Evolutionary conservation across 225 moss, liverwort and hornwort genomes (phyloP), one percentile per base, ranked within the genome.

Genomic region (Ulota crispa): DNA sequence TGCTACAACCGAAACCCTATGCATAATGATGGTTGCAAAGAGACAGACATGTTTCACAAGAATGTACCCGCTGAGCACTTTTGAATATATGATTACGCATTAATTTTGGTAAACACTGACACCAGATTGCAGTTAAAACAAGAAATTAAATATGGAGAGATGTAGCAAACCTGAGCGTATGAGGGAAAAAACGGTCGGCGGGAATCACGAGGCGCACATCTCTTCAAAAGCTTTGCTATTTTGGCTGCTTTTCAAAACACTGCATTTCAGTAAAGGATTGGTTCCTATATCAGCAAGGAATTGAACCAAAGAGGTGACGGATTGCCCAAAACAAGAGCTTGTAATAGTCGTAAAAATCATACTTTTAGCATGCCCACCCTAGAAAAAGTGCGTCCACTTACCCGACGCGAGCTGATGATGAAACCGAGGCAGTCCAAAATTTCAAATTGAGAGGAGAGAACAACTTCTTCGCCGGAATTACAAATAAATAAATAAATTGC

Each of bases 201-300:
- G 83, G 83, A 73, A 83, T 95, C 81, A 97, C 92, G 62, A 94
- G 86, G 78, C 84, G 84, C 21, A 87, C 91, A 85, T 95, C 88
- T 39, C 85, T 92, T 89, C 81, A 64, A 53, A 13, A 83, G 85
- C 78, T 92, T 89, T 50, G 50, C 50, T 50, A 18, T 50, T 50
- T 50, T 5, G 6, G 50, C 5, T 50, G 5, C 15, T 50, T 50
- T 5, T 18, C 18, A 50, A 50, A 45, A 50, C 5, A 50, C 50
- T 50, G 50, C 50, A 50, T 50, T 50, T 50, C 50, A 50, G 50
- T 50, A 50, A 39, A 18, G 50, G 16, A 50, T 50, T 50, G 18
- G 45, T 45, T 39, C 13, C 13, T 45, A 1, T 14, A 45, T 45
- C 39, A 39, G 39, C 39, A 39, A 39, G 39, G 39, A 39, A 39